phyloP scores from a whole-genome alignment of 2,329 filamentous ascomycete genomes.

The Pseudocercospora cruenta region DNA sequence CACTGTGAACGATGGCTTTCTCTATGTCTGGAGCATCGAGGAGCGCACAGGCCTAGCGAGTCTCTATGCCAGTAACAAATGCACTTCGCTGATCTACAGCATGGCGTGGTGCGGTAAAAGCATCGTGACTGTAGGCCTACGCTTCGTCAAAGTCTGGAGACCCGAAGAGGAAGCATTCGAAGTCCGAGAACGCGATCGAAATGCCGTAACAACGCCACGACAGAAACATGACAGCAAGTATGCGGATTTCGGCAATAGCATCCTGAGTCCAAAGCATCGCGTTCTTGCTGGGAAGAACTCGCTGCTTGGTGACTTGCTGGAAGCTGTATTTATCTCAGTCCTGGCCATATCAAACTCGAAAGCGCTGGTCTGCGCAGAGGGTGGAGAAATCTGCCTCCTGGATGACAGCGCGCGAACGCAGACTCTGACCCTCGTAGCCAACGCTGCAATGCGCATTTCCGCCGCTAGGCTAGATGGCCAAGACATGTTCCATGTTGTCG shows the following conservation, averaged over 20 bases:
- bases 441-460: constrained; percentile 68
- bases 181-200: constrained; percentile 20
- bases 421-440: constrained; percentile 68
- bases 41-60: constrained; percentile 77
- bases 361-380: constrained; percentile 83
- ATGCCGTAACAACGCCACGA: constrained; percentile 31
- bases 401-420: constrained; percentile 75
- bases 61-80: constrained; percentile 86
- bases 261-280: constrained; percentile 57
- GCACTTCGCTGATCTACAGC: constrained; percentile 80
- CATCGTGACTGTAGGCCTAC: constrained; percentile 83
- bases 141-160: constrained; percentile 93
- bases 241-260: constrained; percentile 40
- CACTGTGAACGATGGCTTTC: constrained; percentile 85
- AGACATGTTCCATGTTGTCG: constrained; percentile 68
- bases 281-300: constrained; percentile 86
- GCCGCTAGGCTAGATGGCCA: constrained; percentile 66
- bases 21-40: constrained; percentile 89
- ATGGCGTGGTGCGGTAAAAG: constrained; percentile 89
- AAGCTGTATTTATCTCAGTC: constrained; percentile 81
- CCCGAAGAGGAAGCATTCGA: constrained; percentile 64
- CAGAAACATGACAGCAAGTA: constrained; percentile 38
- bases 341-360: constrained; percentile 71
- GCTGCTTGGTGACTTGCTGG: constrained; percentile 77
- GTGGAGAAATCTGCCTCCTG: constrained; percentile 85